phyloP scores from a whole-genome alignment of 2,329 filamentous ascomycete genomes.

The Emergomyces pasteurianus region DNA sequence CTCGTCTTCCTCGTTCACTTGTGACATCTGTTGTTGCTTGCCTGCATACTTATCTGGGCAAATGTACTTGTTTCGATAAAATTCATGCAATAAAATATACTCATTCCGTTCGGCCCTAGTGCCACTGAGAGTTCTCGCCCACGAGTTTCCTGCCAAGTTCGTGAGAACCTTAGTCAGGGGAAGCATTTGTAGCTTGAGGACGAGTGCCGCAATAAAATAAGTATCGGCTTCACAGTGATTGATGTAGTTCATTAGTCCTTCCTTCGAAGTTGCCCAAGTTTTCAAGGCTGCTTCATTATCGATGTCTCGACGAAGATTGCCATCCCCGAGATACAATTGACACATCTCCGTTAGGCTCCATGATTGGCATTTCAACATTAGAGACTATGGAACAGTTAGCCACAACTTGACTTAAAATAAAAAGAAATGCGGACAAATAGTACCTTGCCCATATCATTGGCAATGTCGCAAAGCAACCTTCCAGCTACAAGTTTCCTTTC shows the following conservation, averaged over 20 bases:
- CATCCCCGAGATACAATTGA: constrained; percentile 67
- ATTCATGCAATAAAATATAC: constrained; percentile 97
- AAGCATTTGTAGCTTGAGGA: constrained; percentile 79
- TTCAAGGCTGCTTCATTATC: constrained; percentile 81
- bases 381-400: constrained; percentile 42
- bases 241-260: constrained; percentile 84
- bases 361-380: constrained; percentile 94
- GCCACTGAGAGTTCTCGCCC: constrained; percentile 89
- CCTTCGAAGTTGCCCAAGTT: constrained; percentile 71
- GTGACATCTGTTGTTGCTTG: constrained; percentile 58
- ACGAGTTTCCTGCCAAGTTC: constrained; percentile 94
- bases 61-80: constrained; percentile 93
- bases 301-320: constrained; percentile 64
- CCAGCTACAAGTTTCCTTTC: constrained; percentile 85
- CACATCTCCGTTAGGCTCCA: constrained; percentile 99
- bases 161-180: constrained; percentile 90
- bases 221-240: constrained; percentile 92
- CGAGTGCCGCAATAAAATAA: constrained; percentile 86
- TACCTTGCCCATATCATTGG: constrained; percentile 85
- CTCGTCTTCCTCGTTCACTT: constrained; percentile 61
- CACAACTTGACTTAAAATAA: neutral
- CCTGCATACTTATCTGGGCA: constrained; percentile 88
- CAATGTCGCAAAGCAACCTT: constrained; percentile 81
- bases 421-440: constrained; percentile 3
- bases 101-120: constrained; percentile 96